phyloP scores from a whole-genome alignment of 768 basidiomycete genomes.

The Lactarius sp. region DNA sequence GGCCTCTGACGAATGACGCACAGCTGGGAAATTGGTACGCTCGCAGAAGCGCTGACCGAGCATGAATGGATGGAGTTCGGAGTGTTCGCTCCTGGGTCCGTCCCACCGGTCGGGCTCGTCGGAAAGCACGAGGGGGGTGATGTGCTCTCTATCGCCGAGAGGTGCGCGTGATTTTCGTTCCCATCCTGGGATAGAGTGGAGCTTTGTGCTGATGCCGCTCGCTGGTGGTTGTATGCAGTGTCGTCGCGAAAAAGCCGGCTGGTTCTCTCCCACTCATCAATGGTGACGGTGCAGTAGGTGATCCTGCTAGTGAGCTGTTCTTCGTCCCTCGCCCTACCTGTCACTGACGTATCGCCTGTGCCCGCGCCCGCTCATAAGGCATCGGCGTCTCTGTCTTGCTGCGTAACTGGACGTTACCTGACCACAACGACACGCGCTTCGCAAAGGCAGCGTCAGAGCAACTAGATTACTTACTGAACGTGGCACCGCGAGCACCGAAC shows the following conservation, averaged over 20 bases:
- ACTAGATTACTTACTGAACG: conserved; percentile 43
- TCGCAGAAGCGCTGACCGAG: conserved; percentile 53
- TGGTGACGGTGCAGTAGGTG: conserved; percentile 50
- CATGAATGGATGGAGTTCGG: conserved; percentile 44
- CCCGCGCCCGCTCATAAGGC: conserved; percentile 31
- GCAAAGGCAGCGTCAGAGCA: conserved; percentile 42
- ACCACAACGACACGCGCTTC: conserved; percentile 33
- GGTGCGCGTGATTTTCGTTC: conserved; percentile 28
- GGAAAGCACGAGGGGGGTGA: conserved; percentile 34
- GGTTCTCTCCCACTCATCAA: conserved; percentile 40
- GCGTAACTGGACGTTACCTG: conserved; percentile 47
- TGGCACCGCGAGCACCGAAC: conserved; percentile 40
- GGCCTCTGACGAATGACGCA: background rate
- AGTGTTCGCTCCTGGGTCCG: conserved; percentile 42
- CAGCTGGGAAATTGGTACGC: conserved; percentile 59
- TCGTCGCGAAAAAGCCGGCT: conserved; percentile 37
- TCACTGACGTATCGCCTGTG: background rate
- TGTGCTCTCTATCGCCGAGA: conserved; percentile 40
- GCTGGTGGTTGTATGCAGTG: conserved; percentile 29
- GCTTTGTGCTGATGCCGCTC: conserved; percentile 1
- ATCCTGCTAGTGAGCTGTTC: conserved; percentile 47
- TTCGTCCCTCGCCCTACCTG: too few relatives aligned
- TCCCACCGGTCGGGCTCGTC: conserved; percentile 38
- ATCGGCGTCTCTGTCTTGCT: conserved; percentile 50
- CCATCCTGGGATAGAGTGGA: background rate